These are phyloP conservation scores for Salvia splendens DNA, from an alignment of 257 asterid genomes.

Conservation along the genomic window DNA sequence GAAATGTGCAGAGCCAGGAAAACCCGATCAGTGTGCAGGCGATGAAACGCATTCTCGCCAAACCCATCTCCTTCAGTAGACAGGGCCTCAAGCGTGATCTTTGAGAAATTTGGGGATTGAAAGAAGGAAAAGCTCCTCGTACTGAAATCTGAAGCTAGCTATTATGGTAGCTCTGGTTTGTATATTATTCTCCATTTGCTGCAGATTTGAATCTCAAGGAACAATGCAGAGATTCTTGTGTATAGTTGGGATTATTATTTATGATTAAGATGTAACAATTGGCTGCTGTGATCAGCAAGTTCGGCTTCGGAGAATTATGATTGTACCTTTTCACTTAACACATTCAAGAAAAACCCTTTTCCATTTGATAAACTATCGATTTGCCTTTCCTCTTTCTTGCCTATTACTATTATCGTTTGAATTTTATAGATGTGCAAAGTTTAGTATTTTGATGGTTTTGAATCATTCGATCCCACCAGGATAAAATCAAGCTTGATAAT, in stretches of 20 bases:
- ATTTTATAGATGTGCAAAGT: too few relatives aligned
- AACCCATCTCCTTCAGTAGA: slow-evolving; percentile 43
- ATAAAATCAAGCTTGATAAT: too few relatives aligned
- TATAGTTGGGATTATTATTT: slow-evolving; percentile 36
- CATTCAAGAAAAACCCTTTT: slow-evolving; percentile 22
- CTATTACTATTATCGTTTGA: not conserved
- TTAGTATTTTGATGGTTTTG: too few relatives aligned
- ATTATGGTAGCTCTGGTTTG: slow-evolving; percentile 31
- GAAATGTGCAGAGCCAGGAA: slow-evolving; percentile 52
- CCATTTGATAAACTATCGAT: slow-evolving; percentile 9
- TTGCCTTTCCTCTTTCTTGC: not conserved
- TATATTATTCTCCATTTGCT: slow-evolving; percentile 34
- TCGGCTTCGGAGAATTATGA: slow-evolving; percentile 21
- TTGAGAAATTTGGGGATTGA: slow-evolving; percentile 23
- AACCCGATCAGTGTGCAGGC: slow-evolving; percentile 76
- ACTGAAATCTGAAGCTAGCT: slow-evolving; percentile 11
- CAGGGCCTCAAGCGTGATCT: slow-evolving; percentile 42
- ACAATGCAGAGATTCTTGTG: slow-evolving; percentile 32
- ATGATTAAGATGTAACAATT: slow-evolving; percentile 26
- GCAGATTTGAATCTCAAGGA: slow-evolving; percentile 26
- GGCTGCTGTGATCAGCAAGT: slow-evolving; percentile 15
- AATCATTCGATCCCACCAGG: too few relatives aligned
- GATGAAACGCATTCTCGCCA: slow-evolving; percentile 57
- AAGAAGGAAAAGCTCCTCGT: slow-evolving; percentile 6
- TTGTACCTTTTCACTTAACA: slow-evolving; percentile 24